These are phyloP conservation scores for Fusarium sp. DNA, from an alignment of 2,329 filamentous ascomycete species.

Conservation along the genomic window DNA sequence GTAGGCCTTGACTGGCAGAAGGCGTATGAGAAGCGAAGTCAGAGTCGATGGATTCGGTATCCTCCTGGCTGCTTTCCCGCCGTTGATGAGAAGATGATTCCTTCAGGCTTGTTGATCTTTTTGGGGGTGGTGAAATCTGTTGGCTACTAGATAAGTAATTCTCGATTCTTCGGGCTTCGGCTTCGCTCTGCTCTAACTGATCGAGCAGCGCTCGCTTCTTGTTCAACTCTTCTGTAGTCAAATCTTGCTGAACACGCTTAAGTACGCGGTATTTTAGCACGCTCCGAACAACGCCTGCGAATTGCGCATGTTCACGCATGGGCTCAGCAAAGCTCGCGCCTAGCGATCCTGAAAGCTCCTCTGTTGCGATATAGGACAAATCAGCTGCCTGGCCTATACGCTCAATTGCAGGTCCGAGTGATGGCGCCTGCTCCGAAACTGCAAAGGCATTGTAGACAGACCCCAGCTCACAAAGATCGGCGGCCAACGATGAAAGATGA, in stretches of 20 bases:
- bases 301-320: slow-evolving; percentile 97
- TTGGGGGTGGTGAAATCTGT: slow-evolving; percentile 70
- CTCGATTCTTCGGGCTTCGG: slow-evolving; percentile 92
- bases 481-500: slow-evolving; percentile 84
- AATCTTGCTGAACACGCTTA: slow-evolving; percentile 96
- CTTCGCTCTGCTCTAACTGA: slow-evolving; percentile 91
- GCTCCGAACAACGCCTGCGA: slow-evolving; percentile 90
- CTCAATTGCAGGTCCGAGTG: slow-evolving; percentile 92
- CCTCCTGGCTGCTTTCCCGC: slow-evolving; percentile 73
- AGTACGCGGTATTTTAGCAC: slow-evolving; percentile 91
- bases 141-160: slow-evolving; percentile 87
- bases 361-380: slow-evolving; percentile 94
- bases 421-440: slow-evolving; percentile 89
- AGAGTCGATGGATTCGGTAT: slow-evolving; percentile 92
- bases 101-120: slow-evolving; percentile 74
- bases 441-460: slow-evolving; percentile 98
- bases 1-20: slow-evolving; percentile 80
- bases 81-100: slow-evolving; percentile 64
- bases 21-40: slow-evolving; percentile 74
- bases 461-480: slow-evolving; percentile 92
- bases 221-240: slow-evolving; percentile 91
- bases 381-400: slow-evolving; percentile 94
- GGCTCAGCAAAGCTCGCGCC: slow-evolving; percentile 96
- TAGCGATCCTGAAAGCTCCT: slow-evolving; percentile 88
- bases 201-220: slow-evolving; percentile 88